phyloP scores from a whole-genome alignment of 2,329 filamentous ascomycete species.

The Thielaviopsis euricoi region DNA sequence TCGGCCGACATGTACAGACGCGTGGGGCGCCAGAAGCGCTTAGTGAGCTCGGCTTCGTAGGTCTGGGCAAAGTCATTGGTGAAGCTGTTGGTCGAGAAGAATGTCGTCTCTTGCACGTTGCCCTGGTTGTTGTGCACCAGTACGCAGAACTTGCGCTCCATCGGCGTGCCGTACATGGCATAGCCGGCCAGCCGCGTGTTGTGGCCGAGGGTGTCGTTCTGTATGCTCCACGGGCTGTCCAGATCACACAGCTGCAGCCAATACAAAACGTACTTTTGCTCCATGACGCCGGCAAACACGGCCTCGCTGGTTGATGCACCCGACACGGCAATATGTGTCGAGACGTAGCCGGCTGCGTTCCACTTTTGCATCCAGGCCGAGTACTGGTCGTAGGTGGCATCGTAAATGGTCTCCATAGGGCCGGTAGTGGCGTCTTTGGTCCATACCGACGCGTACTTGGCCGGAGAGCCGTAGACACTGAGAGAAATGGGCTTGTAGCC shows the following conservation, averaged over 20 bases:
- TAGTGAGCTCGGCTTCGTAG: slow-evolving; percentile 7
- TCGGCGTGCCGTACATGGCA: slow-evolving; percentile 11
- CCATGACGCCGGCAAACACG: slow-evolving; percentile 13
- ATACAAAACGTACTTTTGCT: slow-evolving; percentile 9
- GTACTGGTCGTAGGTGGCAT: slow-evolving; percentile 9
- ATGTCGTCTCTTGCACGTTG: slow-evolving; percentile 10
- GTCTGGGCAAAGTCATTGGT: slow-evolving; percentile 1
- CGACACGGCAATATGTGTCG: slow-evolving; percentile 11
- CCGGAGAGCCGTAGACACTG: slow-evolving; percentile 11
- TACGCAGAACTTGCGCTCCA: slow-evolving; percentile 11
- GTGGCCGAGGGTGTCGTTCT: neutral
- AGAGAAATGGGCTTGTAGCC: slow-evolving; percentile 13
- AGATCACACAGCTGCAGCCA: slow-evolving; percentile 12
- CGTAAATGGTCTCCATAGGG: slow-evolving; percentile 9
- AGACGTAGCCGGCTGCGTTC: slow-evolving; percentile 11
- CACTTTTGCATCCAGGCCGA: slow-evolving; percentile 10
- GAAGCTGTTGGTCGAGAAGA: slow-evolving; percentile 1
- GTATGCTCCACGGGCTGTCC: neutral
- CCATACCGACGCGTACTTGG: slow-evolving; percentile 12
- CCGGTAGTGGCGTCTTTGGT: neutral
- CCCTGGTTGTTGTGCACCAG: slow-evolving; percentile 10
- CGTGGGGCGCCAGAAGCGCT: slow-evolving; percentile 13
- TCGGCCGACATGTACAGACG: slow-evolving; percentile 11
- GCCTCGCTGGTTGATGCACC: slow-evolving; percentile 8
- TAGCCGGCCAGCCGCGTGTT: slow-evolving; percentile 3